These are phyloP conservation scores for Termitomyces sp. DNA, from an alignment of 768 basidiomycete genomes.

Conservation along the genomic window DNA sequence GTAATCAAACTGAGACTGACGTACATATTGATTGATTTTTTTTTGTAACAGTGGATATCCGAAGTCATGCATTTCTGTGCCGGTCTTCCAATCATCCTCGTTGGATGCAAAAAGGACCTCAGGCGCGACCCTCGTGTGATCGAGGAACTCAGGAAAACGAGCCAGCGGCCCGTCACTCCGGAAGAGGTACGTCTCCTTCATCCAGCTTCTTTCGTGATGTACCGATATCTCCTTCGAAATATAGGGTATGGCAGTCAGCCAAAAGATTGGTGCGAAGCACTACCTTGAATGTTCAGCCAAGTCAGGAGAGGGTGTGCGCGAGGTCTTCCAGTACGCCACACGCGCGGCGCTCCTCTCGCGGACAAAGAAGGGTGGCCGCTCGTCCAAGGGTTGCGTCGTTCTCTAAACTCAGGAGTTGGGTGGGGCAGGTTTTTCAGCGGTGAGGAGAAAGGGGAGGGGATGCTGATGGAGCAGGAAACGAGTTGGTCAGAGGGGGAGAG, in stretches of 20 bases:
- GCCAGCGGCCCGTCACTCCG: conserved; percentile 89
- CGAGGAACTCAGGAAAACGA: conserved; percentile 91
- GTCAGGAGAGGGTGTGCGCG: conserved; percentile 93
- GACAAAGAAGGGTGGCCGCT: conserved; percentile 13
- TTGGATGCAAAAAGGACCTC: conserved; percentile 99
- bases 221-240: background rate
- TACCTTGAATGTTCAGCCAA: conserved; percentile 98
- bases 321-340: conserved; percentile 98
- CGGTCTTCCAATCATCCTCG: conserved; percentile 91
- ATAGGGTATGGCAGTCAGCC: conserved; percentile 89
- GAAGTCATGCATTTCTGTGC: conserved; percentile 98
- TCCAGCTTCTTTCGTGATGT: background rate
- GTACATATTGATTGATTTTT: background rate
- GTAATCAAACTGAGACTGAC: background rate
- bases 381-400: conserved; percentile 13
- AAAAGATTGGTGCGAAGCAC: conserved; percentile 95
- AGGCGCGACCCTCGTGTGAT: conserved; percentile 89
- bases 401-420: conserved; percentile 1
- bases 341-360: conserved; percentile 72
- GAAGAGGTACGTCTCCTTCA: conserved; percentile 61
- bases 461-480: background rate
- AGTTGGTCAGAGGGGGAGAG: background rate
- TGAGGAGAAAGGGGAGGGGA: background rate
- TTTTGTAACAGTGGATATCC: conserved; percentile 77
- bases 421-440: background rate